Percentiles rank a stretch among this genome's conserved stretches.
Conservation (phyloP, 2,329 filamentous ascomycete genomes). For the Venturiaceae sp. region DNA sequence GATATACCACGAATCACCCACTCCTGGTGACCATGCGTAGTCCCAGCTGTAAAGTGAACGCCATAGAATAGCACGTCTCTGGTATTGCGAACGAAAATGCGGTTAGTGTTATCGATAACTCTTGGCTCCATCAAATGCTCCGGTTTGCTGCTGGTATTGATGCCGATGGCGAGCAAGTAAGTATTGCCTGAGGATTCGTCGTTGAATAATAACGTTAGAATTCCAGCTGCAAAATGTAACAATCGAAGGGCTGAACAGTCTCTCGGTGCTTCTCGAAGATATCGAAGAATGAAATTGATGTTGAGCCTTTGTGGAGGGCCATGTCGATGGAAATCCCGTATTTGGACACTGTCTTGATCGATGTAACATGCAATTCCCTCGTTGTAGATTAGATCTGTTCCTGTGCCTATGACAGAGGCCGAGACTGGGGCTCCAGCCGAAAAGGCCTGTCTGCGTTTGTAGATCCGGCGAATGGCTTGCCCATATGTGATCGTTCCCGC, state of each 20-base stretch:
- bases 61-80: conserved; percentile 54
- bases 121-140: background rate
- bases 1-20: conserved; percentile 49
- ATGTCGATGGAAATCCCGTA: conserved; percentile 45
- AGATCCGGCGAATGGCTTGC: conserved; percentile 47
- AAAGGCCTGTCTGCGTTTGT: conserved; percentile 52
- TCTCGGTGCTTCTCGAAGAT: conserved; percentile 23
- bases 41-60: conserved; percentile 45
- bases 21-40: conserved; percentile 43
- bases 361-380: conserved; percentile 58
- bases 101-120: conserved; percentile 10
- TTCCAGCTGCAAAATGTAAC: conserved; percentile 46
- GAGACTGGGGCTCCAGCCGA: conserved; percentile 16
- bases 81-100: conserved; percentile 59
- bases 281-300: conserved; percentile 11
- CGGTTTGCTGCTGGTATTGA: background rate
- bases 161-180: background rate
- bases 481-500: conserved; percentile 34
- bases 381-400: conserved; percentile 51
- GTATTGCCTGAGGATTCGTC: background rate
- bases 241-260: conserved; percentile 36
- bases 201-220: conserved; percentile 34
- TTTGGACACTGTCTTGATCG: conserved; percentile 40
- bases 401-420: conserved; percentile 45
- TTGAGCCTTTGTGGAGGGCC: conserved; percentile 9